phyloP scores from a whole-genome alignment of 2,329 filamentous ascomycete genomes.

The Cryphonectria nitschkei region DNA sequence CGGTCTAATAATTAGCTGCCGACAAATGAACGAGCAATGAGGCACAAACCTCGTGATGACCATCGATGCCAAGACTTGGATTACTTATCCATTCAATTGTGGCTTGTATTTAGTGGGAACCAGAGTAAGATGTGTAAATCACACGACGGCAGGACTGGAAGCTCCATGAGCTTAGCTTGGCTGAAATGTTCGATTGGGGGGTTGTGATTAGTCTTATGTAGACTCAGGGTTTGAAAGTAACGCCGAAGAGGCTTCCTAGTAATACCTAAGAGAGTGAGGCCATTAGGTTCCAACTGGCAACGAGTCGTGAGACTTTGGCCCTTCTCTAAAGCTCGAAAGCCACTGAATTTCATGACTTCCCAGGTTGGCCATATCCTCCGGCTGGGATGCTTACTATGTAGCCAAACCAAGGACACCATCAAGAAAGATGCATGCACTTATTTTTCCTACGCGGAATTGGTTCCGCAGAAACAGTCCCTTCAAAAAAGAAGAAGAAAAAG shows the following conservation, averaged over 20 bases:
- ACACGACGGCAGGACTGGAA: not conserved
- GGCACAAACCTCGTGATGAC: not conserved
- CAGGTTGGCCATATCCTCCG: not conserved
- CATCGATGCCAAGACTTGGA: not conserved
- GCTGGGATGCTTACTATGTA: not conserved
- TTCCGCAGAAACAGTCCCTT: not conserved
- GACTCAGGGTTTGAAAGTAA: not conserved
- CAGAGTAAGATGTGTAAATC: not conserved
- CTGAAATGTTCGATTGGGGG: not conserved
- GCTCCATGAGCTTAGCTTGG: not conserved
- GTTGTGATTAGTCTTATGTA: not conserved
- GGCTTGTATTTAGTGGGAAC: not conserved
- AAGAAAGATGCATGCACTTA: not conserved
- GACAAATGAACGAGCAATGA: not conserved
- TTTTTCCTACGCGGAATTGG: not conserved
- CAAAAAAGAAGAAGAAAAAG: no score
- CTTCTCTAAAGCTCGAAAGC: not conserved
- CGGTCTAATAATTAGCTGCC: not conserved
- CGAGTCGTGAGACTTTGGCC: not conserved
- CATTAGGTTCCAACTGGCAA: not conserved
- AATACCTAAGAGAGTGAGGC: not conserved
- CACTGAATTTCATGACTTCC: not conserved
- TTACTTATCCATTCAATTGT: not conserved
- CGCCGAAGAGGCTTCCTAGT: not conserved
- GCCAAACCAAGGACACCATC: not conserved